Evolutionary conservation across 331 rosid genomes (phyloP), one percentile per base, ranked within the genome.

Genomic region (Prunus yedoensis): DNA sequence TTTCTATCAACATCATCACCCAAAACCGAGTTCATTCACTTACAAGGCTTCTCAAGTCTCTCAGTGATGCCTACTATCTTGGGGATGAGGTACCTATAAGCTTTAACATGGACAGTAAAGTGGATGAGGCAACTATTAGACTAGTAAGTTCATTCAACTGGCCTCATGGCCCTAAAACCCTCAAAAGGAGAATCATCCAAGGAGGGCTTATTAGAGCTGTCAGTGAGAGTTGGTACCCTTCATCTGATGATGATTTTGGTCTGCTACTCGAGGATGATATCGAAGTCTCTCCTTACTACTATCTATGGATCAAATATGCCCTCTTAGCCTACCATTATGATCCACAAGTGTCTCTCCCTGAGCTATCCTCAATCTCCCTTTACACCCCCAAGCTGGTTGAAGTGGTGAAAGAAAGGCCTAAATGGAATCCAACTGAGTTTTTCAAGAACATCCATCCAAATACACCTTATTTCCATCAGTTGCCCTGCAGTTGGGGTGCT

Each of bases 401-500:
- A 80, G 99, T 95, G 52, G 98, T 95, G 32, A 95, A 92, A 77
- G 98, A 95, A 52, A 89, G 99, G 54, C 98, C 99, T 2, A 89
- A 88, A 79, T 95, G 98, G 98, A 92, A 92, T 58, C 87, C 98
- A 41, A 92, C 97, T 0, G 89, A 87, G 10, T 92, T 84, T 73
- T 95, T 95, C 91, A 88, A 87, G 83, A 70, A 61, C 45, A 87
- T 81, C 30, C 97, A 92, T 65, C 97, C 97, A 12, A 89, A 92
- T 89, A 95, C 93, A 0, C 99, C 99, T 74, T 95, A 95, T 76
- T 88, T 95, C 20, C 99, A 95, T 79, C 99, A 95, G 59, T 72
- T 95, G 70, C 99, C 99, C 1, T 95, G 99, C 49, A 90, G 97
- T 25, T 95, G 99, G 99, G 98, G 99, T 0, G 97, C 98, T 50